Evolutionary conservation across 2,329 filamentous ascomycete species (phyloP).

Genomic region (Cordyceps javanica): DNA sequence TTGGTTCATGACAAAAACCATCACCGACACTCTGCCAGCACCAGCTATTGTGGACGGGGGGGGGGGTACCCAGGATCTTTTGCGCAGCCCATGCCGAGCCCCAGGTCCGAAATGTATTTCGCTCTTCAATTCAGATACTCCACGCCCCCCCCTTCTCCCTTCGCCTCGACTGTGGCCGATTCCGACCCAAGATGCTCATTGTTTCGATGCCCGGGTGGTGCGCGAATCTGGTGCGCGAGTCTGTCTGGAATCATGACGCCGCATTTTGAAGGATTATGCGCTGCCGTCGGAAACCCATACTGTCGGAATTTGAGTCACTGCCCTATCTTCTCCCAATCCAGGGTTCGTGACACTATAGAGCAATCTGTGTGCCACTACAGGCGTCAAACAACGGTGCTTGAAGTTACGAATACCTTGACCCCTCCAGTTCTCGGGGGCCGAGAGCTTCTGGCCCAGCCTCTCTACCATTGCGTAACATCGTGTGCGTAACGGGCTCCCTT

Average conservation of each 20-base stretch:
- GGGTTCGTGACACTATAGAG: not conserved
- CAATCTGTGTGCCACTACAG: not conserved
- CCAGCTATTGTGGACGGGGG: not conserved
- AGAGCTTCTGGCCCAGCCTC: not conserved
- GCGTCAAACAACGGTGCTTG: not conserved
- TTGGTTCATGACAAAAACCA: slow-evolving; percentile 8
- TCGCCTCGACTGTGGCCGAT: slow-evolving; percentile 6
- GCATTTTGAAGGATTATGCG: not conserved
- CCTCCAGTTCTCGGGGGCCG: not conserved
- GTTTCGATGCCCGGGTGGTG: no score
- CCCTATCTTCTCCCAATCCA: not conserved
- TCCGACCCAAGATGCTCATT: no score
- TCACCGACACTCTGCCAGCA: slow-evolving; percentile 4
- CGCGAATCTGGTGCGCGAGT: no score
- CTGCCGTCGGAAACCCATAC: slow-evolving; percentile 5
- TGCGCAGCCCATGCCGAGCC: not conserved
- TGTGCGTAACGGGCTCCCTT: not conserved
- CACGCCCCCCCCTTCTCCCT: not conserved
- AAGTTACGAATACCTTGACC: not conserved
- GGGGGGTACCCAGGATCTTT: not conserved
- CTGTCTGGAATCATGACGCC: not conserved
- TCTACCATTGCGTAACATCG: slow-evolving; percentile 4
- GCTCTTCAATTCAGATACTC: not conserved
- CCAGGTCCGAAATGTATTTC: not conserved
- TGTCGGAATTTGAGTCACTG: not conserved